phyloP scores from a whole-genome alignment of 108 stramenopile species.

The Asterionellopsis glacialis region DNA sequence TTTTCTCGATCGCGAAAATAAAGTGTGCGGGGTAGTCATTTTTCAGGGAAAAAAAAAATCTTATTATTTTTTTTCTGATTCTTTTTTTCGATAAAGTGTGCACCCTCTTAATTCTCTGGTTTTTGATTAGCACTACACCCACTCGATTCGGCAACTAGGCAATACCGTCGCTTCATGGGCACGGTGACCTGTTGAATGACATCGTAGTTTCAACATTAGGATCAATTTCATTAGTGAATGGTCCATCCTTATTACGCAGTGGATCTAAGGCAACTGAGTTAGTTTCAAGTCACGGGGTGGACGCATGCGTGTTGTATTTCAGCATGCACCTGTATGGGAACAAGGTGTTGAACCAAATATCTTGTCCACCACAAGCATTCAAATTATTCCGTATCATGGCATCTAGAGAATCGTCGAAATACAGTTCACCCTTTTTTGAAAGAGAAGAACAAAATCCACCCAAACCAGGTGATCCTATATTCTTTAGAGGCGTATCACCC shows the following conservation, averaged over 20 bases:
- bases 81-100: no score
- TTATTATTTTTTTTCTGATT: no score
- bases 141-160: no score
- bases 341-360: conserved; percentile 66
- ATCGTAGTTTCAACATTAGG: no score
- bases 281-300: conserved; percentile 68
- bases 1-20: no score
- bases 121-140: conserved; percentile 5
- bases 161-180: no score
- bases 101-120: no score
- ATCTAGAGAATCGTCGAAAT: conserved; percentile 58
- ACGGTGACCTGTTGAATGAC: no score
- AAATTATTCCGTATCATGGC: conserved; percentile 73
- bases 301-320: conserved; percentile 72
- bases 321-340: conserved; percentile 87
- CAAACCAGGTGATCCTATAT: conserved; percentile 48
- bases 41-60: no score
- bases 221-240: conserved; percentile 58
- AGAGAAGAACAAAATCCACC: conserved; percentile 53
- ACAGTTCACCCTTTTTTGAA: conserved; percentile 52
- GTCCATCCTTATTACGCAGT: conserved; percentile 58
- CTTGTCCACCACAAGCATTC: conserved; percentile 76
- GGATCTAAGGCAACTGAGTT: conserved; percentile 81
- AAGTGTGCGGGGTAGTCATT: no score
- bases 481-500: conserved; percentile 70